Base-by-base conservation (phyloP, 2,329 filamentous ascomycete genomes). In the Hypoxylon sp. region DNA sequence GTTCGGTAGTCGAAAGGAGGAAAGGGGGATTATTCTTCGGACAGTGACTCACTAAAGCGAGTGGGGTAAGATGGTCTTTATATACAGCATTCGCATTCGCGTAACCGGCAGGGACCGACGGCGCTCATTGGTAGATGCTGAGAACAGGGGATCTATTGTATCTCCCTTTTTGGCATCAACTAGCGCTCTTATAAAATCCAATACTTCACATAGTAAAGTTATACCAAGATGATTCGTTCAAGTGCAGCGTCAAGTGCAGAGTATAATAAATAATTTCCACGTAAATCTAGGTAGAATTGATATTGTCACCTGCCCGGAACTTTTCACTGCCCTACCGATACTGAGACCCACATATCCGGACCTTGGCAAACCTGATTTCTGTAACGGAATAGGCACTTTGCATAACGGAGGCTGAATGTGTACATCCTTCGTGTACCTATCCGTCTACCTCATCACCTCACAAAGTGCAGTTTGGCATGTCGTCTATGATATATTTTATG, bases 11-110 rank as follows among this genome's bases (percentile, higher is more conserved):
- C n/a, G n/a, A n/a, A n/a, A n/a, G n/a, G n/a, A n/a, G n/a, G n/a
- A n/a, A n/a, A n/a, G n/a, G n/a, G n/a, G 55, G 15, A 39, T 44
- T 27, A 27, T 27, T n/a, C 6, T 24, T 35, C 37, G 27, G 6
- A 32, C n/a, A 52, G 21, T 61, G 58, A 61, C 48, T 61, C 58
- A 61, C 19, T 27, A 6, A 7, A 7, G 13, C 15, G 37, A 46
- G 48, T 47, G 35, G 48, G 32, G 31, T 37, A 13, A 44, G 6
- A 57, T 46, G 24, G 11, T 35, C 17, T 31, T 7, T 11, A 13
- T 15, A 59, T 60, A 35, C 48, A 24, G 35, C 10, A 15, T 35
- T 51, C 19, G 37, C 50, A 6, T 47, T n/a, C n/a, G n/a, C n/a
- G n/a, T n/a, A n/a, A 31, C 46, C 13, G 31, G 19, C 48, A 17